phyloP scores from a whole-genome alignment of 345 rosid species.

The Moricandia arvensis region DNA sequence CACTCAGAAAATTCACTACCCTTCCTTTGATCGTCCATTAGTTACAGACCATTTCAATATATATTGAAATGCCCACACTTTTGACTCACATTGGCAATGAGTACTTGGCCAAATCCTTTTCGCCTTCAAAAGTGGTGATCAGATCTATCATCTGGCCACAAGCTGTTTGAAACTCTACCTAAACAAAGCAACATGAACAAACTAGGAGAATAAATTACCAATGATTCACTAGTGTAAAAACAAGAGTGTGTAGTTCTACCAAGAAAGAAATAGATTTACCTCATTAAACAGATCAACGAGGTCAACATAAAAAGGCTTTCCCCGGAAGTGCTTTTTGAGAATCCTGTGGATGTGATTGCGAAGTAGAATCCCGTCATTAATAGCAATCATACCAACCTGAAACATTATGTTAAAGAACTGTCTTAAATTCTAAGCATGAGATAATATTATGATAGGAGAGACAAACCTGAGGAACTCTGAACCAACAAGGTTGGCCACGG shows the following conservation, averaged over 20 bases:
- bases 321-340: conserved; percentile 54
- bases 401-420: too few species aligned
- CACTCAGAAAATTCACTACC: not conserved
- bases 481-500: conserved; percentile 92
- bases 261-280: too few species aligned
- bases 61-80: conserved; percentile 11
- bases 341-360: conserved; percentile 69
- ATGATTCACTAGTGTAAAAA: not conserved
- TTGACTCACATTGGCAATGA: conserved; percentile 59
- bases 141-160: conserved; percentile 85
- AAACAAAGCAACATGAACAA: conserved; percentile 22
- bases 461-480: conserved; percentile 51
- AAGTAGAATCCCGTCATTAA: conserved; percentile 57
- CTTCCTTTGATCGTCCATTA: not conserved
- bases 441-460: too few species aligned
- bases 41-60: conserved; percentile 49
- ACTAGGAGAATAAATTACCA: conserved; percentile 1
- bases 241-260: not conserved
- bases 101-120: conserved; percentile 67
- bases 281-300: conserved; percentile 65
- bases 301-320: conserved; percentile 56
- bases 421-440: too few species aligned
- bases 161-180: conserved; percentile 79
- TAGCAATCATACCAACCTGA: conserved; percentile 73
- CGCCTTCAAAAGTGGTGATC: conserved; percentile 71